Percentiles rank a stretch among this genome's conserved stretches.
These are phyloP conservation scores for Cylindrodendrum hubeiense DNA, from an alignment of 2,329 filamentous ascomycete genomes.

Conservation along the genomic window DNA sequence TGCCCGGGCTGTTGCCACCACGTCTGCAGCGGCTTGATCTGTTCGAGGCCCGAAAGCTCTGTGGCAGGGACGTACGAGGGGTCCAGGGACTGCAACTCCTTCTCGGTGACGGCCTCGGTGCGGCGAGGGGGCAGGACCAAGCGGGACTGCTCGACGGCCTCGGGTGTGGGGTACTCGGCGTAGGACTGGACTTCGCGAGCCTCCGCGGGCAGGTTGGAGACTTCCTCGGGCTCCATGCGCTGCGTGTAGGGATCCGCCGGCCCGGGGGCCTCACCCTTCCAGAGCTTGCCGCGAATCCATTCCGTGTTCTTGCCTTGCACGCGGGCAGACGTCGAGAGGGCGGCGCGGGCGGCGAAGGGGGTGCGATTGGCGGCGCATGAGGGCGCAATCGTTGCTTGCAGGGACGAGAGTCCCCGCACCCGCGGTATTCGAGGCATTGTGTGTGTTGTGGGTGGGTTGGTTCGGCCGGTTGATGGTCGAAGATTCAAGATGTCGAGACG, in stretches of 20 bases:
- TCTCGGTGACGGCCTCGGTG: constrained; percentile 50
- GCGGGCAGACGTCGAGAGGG: constrained; percentile 52
- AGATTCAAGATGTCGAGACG: constrained; percentile 30
- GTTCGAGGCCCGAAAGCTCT: constrained; percentile 58
- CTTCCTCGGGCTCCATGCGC: constrained; percentile 43
- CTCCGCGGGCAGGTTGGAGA: constrained; percentile 48
- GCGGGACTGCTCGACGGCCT: constrained; percentile 44
- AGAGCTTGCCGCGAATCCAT: constrained; percentile 55
- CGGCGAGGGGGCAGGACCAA: constrained; percentile 50
- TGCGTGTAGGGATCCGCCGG: constrained; percentile 55
- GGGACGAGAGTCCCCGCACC: constrained; percentile 49
- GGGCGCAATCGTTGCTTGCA: constrained; percentile 43
- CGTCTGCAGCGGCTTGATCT: constrained; percentile 58
- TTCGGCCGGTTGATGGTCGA: constrained; percentile 8
- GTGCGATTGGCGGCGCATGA: constrained; percentile 41
- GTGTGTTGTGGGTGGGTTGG: constrained; percentile 13
- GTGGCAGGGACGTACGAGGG: constrained; percentile 62
- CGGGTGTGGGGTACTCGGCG: constrained; percentile 38
- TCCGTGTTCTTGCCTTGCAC: constrained; percentile 50
- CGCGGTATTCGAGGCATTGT: constrained; percentile 59
- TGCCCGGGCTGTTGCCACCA: constrained; percentile 70
- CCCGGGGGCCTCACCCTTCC: constrained; percentile 55
- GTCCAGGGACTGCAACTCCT: constrained; percentile 46
- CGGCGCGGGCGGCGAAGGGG: constrained; percentile 42
- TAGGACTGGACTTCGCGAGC: constrained; percentile 38